These are phyloP conservation scores for Curvularia hawaiiensis DNA, from an alignment of 2,329 filamentous ascomycete genomes.

Conservation along the genomic window DNA sequence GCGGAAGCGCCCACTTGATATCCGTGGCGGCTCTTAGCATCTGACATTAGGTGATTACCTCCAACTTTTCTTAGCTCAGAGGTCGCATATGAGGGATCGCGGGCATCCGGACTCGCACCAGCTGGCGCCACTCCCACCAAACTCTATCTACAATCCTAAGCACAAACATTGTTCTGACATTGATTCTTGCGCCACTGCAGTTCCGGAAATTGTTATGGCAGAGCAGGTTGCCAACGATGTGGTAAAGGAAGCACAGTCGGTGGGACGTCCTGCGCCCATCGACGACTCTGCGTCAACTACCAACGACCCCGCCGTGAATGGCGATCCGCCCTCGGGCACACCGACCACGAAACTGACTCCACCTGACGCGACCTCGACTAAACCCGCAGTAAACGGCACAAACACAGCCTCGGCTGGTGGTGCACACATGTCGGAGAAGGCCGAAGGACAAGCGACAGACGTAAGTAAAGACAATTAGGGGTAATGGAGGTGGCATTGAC, in stretches of 20 bases:
- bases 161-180: slow-evolving; percentile 42
- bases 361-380: slow-evolving; percentile 47
- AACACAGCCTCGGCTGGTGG: slow-evolving; percentile 24
- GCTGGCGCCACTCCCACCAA: slow-evolving; percentile 23
- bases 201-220: slow-evolving; percentile 71
- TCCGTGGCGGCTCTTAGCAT: slow-evolving; percentile 47
- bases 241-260: slow-evolving; percentile 73
- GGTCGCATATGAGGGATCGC: slow-evolving; percentile 31
- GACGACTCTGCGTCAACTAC: slow-evolving; percentile 68
- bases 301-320: slow-evolving; percentile 59
- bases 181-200: slow-evolving; percentile 45
- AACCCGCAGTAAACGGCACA: slow-evolving; percentile 31
- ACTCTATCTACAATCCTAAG: slow-evolving; percentile 29
- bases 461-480: slow-evolving; percentile 27
- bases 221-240: slow-evolving; percentile 72
- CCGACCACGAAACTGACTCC: slow-evolving; percentile 37
- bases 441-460: slow-evolving; percentile 18
- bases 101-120: slow-evolving; percentile 26
- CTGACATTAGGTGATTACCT: slow-evolving; percentile 49
- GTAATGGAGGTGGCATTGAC: slow-evolving; percentile 21
- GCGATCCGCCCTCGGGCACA: slow-evolving; percentile 48
- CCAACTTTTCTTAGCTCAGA: slow-evolving; percentile 30
- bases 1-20: slow-evolving; percentile 48
- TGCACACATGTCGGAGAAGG: slow-evolving; percentile 26
- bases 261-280: slow-evolving; percentile 66